Evolutionary conservation across 1,284 basidiomycete genomes (phyloP), one percentile per base, ranked within the genome.

Genomic region (Trichosporon sp.): DNA sequence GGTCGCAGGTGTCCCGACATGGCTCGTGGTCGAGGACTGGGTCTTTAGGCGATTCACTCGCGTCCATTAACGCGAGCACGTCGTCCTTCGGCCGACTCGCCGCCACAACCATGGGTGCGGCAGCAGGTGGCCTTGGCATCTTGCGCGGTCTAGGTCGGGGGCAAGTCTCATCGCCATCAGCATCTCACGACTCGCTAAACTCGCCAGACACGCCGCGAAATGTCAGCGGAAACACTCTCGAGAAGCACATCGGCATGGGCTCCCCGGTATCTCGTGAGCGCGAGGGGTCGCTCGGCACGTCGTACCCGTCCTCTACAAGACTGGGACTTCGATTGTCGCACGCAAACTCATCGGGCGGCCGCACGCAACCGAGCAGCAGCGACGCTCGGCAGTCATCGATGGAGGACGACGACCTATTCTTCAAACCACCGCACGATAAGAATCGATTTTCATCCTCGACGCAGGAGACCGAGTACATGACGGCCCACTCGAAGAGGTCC

Each of bases 221-320:
- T 54, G 71, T 74, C 5, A 72, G 70, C 43, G 73, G 69, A 0
- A 74, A 72, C 70, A 74, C 73, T 12, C 72, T 74, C 65, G 73
- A 74, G 63, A 70, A 67, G 35, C 68, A 69, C 65, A 51, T 74
- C 32, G 73, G 72, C 4, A 61, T 73, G 26, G 16, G 14, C 12
- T 38, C 43, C n/a, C 68, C 31, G 5, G 4, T 26, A 14, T 10
- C 35, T 14, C 3, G 21, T 35, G 31, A 46, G 21, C 7, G 21
- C 63, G 31, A 46, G 46, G 43, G 51, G 4, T 54, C 51, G 19
- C n/a, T 54, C 16, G 51, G 51, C n/a, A 26, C 51, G 14, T 54
- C 51, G 21, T 7, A 54, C 21, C 51, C 51, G 8, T 54, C 51
- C 7, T 54, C 51, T 8, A 54, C 51, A 5, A n/a, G 51, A 7